phyloP scores from a whole-genome alignment of 345 rosid genomes.

The Clarkia xantiana region DNA sequence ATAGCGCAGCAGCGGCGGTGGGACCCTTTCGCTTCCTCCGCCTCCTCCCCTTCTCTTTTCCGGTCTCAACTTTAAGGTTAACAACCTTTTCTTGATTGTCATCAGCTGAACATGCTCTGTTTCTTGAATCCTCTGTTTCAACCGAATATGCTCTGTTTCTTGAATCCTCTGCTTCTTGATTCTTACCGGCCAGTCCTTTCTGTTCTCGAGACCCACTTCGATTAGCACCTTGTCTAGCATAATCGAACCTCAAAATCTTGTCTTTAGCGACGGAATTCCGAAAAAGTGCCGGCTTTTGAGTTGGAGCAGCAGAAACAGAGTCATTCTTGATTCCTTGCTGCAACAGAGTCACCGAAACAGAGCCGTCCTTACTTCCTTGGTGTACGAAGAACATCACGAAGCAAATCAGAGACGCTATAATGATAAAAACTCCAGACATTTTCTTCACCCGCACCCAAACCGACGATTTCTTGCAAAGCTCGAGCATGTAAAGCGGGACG shows the following conservation, averaged over 20 bases:
- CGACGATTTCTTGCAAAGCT: constrained; percentile 43
- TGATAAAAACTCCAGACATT: constrained; percentile 21
- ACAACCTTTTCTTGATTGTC: constrained; percentile 23
- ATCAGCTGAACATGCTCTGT: constrained; percentile 7
- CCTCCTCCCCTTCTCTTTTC: constrained; percentile 57
- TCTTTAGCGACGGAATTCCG: too few species aligned
- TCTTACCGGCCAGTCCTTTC: too few species aligned
- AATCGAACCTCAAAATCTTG: too few species aligned
- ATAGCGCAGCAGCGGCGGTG: constrained; percentile 18
- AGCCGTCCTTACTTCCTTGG: neutral
- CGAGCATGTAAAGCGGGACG: constrained; percentile 37
- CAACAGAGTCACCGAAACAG: too few species aligned
- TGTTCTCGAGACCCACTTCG: too few species aligned
- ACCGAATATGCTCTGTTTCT: too few species aligned
- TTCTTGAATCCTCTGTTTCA: too few species aligned
- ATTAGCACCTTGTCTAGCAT: too few species aligned
- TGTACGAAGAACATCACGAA: constrained; percentile 30
- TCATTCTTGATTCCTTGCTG: too few species aligned
- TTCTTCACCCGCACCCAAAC: constrained; percentile 53
- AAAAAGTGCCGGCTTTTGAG: too few species aligned
- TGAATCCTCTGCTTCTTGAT: neutral
- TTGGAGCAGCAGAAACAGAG: too few species aligned
- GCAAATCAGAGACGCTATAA: constrained; percentile 29
- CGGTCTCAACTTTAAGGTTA: constrained; percentile 40
- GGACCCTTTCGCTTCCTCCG: constrained; percentile 65